These are phyloP conservation scores for Trichophyton schoenleinii DNA, from an alignment of 2,329 filamentous ascomycete species.

Conservation along the genomic window DNA sequence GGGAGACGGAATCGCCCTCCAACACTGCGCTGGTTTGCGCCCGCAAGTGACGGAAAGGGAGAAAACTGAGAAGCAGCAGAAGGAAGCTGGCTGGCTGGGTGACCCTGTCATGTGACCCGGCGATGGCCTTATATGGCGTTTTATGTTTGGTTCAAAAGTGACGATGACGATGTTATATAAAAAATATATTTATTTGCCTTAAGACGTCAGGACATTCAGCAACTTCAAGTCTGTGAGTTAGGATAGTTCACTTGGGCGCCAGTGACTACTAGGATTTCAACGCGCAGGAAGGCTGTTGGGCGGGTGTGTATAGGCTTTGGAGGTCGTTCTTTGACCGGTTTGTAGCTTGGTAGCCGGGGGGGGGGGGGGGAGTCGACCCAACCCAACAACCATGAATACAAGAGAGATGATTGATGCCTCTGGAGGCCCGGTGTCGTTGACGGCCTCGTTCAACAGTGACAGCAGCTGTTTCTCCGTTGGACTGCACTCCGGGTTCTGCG, in stretches of 20 bases:
- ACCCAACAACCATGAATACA: slow-evolving; percentile 61
- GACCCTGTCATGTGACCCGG: neutral
- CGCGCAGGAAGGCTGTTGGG: too few relatives aligned
- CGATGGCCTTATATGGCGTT: too few relatives aligned
- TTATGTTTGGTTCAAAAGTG: too few relatives aligned
- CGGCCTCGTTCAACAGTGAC: slow-evolving; percentile 74
- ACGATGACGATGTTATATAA: too few relatives aligned
- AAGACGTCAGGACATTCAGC: too few relatives aligned
- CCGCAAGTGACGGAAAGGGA: neutral
- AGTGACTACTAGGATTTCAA: too few relatives aligned
- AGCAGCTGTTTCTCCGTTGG: slow-evolving; percentile 77
- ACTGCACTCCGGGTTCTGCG: slow-evolving; percentile 71
- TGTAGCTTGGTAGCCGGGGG: neutral
- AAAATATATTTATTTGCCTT: too few relatives aligned
- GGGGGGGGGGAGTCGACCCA: neutral
- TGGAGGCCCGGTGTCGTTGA: slow-evolving; percentile 61
- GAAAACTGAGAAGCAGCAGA: neutral
- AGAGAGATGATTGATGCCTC: slow-evolving; percentile 71
- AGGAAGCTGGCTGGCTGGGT: neutral
- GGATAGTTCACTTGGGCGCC: too few relatives aligned
- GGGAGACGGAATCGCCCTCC: neutral
- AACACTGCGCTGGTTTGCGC: neutral
- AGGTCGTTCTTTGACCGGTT: neutral
- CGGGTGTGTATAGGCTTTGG: neutral
- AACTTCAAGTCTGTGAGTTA: neutral